Percentiles rank a stretch among this genome's conserved stretches.
These are phyloP conservation scores for Sindora glabra DNA, from an alignment of 306 rosid genomes.

Conservation along the genomic window DNA sequence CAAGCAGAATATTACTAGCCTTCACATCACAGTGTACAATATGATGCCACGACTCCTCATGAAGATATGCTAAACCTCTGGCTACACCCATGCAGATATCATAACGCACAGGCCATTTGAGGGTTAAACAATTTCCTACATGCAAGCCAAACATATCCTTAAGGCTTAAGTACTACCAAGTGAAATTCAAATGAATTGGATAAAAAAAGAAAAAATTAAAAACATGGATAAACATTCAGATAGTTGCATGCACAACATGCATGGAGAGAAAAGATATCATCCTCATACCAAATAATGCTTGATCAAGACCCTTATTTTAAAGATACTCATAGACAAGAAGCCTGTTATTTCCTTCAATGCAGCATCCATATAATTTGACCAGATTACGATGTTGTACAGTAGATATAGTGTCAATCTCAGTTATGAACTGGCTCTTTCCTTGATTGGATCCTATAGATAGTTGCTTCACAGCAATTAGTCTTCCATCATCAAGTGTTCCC, in stretches of 20 bases:
- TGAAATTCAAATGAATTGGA: no score
- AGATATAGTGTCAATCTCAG: constrained; percentile 84
- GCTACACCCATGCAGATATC: constrained; percentile 46
- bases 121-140: constrained; percentile 20
- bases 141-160: not conserved
- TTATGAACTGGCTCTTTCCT: constrained; percentile 71
- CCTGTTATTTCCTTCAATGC: constrained; percentile 55
- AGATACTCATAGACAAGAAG: constrained; percentile 80
- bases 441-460: constrained; percentile 66
- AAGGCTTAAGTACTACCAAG: no score
- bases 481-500: constrained; percentile 76
- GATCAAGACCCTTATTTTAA: constrained; percentile 81
- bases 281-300: constrained; percentile 72
- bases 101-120: constrained; percentile 37
- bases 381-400: constrained; percentile 81
- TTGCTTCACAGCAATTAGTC: constrained; percentile 75
- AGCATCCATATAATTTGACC: constrained; percentile 70
- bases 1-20: constrained; percentile 48
- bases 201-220: no score
- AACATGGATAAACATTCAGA: not conserved
- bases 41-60: constrained; percentile 39
- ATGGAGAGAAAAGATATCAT: not conserved
- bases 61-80: constrained; percentile 53
- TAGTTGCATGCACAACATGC: no score
- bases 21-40: constrained; percentile 53